Conservation (phyloP, 1,284 basidiomycete species). For the Omphalotus olearius region DNA sequence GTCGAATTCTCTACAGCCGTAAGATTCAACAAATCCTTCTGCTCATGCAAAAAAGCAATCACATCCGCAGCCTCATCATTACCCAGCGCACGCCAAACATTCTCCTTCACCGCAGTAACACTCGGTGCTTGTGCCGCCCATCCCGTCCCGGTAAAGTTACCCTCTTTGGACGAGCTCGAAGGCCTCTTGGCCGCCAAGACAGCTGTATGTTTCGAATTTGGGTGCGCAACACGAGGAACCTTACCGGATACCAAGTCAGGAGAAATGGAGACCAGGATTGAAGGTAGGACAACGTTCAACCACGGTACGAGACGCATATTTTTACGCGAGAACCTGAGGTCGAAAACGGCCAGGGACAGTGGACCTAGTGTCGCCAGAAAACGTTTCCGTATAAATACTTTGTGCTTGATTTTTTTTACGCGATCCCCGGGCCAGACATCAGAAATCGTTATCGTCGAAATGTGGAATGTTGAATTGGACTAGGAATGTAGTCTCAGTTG, state of each 20-base stretch:
- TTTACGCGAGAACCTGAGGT: no score
- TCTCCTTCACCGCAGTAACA: constrained; percentile 1
- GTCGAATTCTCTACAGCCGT: constrained; percentile 16
- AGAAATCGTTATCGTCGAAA: no score
- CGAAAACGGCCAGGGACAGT: no score
- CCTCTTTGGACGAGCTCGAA: neutral
- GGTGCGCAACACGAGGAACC: constrained; percentile 7
- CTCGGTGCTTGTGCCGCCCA: constrained; percentile 4
- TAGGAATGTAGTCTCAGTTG: no score
- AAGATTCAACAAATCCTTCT: constrained; percentile 16
- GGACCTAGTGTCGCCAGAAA: no score
- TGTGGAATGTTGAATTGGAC: no score
- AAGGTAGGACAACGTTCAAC: neutral
- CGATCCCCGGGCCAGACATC: no score
- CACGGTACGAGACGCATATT: no score
- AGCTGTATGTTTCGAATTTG: constrained; percentile 5
- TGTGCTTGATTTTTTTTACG: no score
- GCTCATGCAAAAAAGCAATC: constrained; percentile 17
- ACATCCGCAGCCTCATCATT: constrained; percentile 10
- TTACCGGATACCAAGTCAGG: neutral
- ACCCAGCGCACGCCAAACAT: constrained; percentile 3
- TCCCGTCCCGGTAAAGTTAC: constrained; percentile 7
- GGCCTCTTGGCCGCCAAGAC: constrained; percentile 2
- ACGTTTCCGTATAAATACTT: no score
- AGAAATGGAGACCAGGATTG: neutral